Evolutionary conservation across 2,329 filamentous ascomycete species (phyloP).

Genomic region (Penicillium sp.): DNA sequence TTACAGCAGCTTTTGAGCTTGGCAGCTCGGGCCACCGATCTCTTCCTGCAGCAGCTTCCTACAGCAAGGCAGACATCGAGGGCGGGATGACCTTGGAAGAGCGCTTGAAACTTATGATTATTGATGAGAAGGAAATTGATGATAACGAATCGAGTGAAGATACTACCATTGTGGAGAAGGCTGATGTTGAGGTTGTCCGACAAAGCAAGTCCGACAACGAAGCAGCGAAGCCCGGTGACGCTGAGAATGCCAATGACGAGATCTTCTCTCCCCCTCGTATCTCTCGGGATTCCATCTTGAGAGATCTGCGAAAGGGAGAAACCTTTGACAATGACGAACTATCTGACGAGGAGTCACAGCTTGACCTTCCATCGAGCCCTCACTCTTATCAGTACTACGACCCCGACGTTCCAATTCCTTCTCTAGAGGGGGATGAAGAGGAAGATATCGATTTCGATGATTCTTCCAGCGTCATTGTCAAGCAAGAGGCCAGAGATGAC

Average conservation of each 20-base stretch:
- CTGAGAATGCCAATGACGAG: conserved; percentile 49
- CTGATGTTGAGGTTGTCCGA: background rate
- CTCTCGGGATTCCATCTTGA: conserved; percentile 87
- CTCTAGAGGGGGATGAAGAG: conserved; percentile 63
- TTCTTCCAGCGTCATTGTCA: conserved; percentile 58
- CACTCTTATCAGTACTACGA: conserved; percentile 61
- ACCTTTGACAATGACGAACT: conserved; percentile 52
- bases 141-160: background rate
- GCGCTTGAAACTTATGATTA: conserved; percentile 80
- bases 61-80: conserved; percentile 71
- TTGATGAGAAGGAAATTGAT: conserved; percentile 51
- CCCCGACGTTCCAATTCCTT: conserved; percentile 84
- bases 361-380: conserved; percentile 47
- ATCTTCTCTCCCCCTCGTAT: conserved; percentile 64
- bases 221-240: background rate
- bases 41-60: conserved; percentile 60
- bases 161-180: background rate
- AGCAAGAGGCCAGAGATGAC: conserved; percentile 56
- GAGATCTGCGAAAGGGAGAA: conserved; percentile 70
- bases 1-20: conserved; percentile 66
- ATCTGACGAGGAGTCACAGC: conserved; percentile 57
- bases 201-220: background rate
- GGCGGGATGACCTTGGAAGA: conserved; percentile 81
- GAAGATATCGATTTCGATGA: conserved; percentile 26
- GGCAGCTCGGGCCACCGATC: conserved; percentile 61